Conservation (phyloP, 306 rosid genomes). For the Leucaena leucocephala region DNA sequence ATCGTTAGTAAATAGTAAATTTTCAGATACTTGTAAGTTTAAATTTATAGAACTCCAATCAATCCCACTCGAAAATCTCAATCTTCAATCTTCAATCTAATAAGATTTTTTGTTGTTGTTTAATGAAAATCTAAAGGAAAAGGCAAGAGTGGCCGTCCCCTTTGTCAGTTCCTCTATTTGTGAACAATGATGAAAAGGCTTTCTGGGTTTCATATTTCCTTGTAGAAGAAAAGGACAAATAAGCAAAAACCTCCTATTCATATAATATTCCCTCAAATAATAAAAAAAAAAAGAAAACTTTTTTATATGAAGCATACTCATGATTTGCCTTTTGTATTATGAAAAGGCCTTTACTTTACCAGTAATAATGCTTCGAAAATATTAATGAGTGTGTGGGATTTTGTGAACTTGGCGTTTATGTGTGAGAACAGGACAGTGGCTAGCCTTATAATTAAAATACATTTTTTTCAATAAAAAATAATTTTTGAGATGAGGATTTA, state of each 20-base stretch:
- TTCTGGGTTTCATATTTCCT: background rate
- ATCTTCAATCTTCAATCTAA: background rate
- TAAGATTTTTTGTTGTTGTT: too few relatives aligned
- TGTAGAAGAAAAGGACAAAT: background rate
- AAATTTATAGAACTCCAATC: too few relatives aligned
- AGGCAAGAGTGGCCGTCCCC: constrained; percentile 11
- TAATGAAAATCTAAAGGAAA: background rate
- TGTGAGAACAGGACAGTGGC: background rate
- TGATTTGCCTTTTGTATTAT: background rate
- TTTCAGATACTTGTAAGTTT: too few relatives aligned
- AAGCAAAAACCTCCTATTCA: background rate
- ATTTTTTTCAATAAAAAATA: too few relatives aligned
- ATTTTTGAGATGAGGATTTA: background rate
- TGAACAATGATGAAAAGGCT: background rate
- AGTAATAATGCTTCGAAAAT: background rate
- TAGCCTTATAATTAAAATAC: background rate
- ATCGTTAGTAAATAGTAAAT: too few relatives aligned
- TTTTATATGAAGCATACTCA: background rate
- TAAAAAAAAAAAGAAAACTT: background rate
- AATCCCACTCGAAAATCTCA: too few relatives aligned
- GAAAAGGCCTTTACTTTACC: background rate
- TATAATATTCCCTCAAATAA: background rate
- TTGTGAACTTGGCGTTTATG: background rate
- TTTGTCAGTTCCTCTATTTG: constrained; percentile 13
- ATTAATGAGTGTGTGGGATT: background rate